phyloP scores from a whole-genome alignment of 805 yeast species.

The Zygosaccharomyces siamensis region DNA sequence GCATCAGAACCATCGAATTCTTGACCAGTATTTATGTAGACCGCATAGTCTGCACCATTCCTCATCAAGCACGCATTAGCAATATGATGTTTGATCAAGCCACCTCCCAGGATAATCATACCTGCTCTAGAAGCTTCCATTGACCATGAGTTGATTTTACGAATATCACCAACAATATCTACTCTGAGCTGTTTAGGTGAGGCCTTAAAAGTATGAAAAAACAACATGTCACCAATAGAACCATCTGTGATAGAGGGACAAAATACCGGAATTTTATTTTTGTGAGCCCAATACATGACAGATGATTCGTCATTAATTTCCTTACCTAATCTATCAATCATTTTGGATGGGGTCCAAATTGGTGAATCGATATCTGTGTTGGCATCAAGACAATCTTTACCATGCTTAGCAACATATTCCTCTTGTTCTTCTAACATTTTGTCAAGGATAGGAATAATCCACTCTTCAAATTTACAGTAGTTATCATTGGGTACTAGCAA shows the following conservation, averaged over 20 bases:
- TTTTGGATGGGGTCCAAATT: slow-evolving; percentile 90
- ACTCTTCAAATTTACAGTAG: slow-evolving; percentile 95
- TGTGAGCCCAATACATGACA: slow-evolving; percentile 96
- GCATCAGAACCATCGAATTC: slow-evolving; percentile 99
- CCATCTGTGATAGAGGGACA: slow-evolving; percentile 99
- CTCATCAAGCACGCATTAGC: slow-evolving; percentile 98
- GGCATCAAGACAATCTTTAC: slow-evolving; percentile 55
- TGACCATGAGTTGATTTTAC: slow-evolving; percentile 85
- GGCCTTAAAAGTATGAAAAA: slow-evolving; percentile 95
- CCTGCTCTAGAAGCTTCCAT: slow-evolving; percentile 95
- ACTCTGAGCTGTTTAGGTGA: slow-evolving; percentile 84
- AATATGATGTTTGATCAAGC: slow-evolving; percentile 92
- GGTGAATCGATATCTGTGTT: slow-evolving; percentile 40
- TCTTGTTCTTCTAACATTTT: slow-evolving; percentile 86
- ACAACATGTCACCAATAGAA: slow-evolving; percentile 96
- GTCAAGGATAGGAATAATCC: slow-evolving; percentile 95
- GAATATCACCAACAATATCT: slow-evolving; percentile 91
- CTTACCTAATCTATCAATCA: slow-evolving; percentile 89
- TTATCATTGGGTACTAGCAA: slow-evolving; percentile 95
- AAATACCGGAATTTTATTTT: slow-evolving; percentile 91
- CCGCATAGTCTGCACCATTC: slow-evolving; percentile 98
- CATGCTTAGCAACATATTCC: slow-evolving; percentile 49
- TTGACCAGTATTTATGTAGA: slow-evolving; percentile 95
- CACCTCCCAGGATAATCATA: slow-evolving; percentile 95
- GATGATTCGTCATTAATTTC: slow-evolving; percentile 92